These are phyloP conservation scores for Clathrus columnatus DNA, from an alignment of 768 basidiomycete genomes.

Conservation along the genomic window DNA sequence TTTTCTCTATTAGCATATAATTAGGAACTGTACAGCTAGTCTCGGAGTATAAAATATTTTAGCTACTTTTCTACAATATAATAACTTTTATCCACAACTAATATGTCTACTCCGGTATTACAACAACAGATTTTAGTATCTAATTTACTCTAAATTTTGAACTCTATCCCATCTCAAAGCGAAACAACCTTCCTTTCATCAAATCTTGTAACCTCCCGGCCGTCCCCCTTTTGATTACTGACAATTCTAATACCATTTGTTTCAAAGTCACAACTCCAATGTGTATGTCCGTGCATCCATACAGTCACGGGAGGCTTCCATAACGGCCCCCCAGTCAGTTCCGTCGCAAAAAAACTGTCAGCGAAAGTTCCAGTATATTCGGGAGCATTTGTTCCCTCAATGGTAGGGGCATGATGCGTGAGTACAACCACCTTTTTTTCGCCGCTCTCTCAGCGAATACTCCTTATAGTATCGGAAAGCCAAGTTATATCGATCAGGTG, in stretches of 20 bases:
- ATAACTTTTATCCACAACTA: too few relatives aligned
- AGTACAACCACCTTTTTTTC: slow-evolving; percentile 25
- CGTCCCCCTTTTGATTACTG: slow-evolving; percentile 14
- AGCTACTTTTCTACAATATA: too few relatives aligned
- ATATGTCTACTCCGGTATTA: too few relatives aligned
- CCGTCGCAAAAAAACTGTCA: neutral
- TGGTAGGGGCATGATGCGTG: slow-evolving; percentile 34
- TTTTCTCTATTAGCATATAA: too few relatives aligned
- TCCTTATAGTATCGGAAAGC: slow-evolving; percentile 20
- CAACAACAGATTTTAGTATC: too few relatives aligned
- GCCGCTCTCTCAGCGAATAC: slow-evolving; percentile 17
- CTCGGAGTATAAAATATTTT: too few relatives aligned
- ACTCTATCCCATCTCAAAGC: neutral
- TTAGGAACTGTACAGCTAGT: too few relatives aligned
- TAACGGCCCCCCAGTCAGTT: neutral
- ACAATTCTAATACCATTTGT: slow-evolving; percentile 11
- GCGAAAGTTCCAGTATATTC: neutral
- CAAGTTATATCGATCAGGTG: slow-evolving; percentile 25
- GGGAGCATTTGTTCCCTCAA: slow-evolving; percentile 25
- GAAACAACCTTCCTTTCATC: neutral
- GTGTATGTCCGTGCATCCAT: slow-evolving; percentile 16
- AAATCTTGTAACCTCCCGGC: neutral
- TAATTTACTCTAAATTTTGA: too few relatives aligned
- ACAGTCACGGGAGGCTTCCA: neutral
- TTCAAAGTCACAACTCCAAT: slow-evolving; percentile 13